These are phyloP conservation scores for Cercospora sp. DNA, from an alignment of 2,329 filamentous ascomycete species.

Conservation along the genomic window DNA sequence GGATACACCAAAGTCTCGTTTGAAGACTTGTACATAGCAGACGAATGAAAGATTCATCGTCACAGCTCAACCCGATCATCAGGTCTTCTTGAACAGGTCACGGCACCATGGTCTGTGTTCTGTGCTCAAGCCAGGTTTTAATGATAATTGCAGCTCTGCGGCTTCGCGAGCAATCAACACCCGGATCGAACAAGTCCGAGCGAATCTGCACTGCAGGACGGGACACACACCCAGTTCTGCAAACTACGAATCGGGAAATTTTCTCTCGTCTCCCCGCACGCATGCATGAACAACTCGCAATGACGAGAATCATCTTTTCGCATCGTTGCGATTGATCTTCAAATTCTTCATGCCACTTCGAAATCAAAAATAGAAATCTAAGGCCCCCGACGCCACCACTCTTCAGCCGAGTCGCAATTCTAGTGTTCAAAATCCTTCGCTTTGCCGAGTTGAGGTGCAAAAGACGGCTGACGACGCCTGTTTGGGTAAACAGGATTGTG, in stretches of 20 bases:
- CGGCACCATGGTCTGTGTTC: background rate
- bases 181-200: background rate
- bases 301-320: background rate
- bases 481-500: background rate
- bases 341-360: background rate
- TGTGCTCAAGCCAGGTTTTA: background rate
- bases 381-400: background rate
- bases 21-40: background rate
- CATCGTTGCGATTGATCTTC: too few species aligned
- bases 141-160: background rate
- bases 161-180: background rate
- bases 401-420: background rate
- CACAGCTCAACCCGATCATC: background rate
- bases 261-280: background rate
- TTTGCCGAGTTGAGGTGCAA: background rate
- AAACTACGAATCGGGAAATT: background rate
- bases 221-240: background rate
- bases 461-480: background rate
- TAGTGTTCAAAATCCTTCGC: background rate
- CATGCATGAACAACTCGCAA: background rate
- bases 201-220: constrained; percentile 10
- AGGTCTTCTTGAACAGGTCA: background rate
- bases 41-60: background rate
- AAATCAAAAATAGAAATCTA: background rate
- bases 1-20: background rate